A percentile compares a stretch with the other conserved stretches of the same genome.
Conservation (phyloP, 257 asterid species). For the Perilla frutescens region DNA sequence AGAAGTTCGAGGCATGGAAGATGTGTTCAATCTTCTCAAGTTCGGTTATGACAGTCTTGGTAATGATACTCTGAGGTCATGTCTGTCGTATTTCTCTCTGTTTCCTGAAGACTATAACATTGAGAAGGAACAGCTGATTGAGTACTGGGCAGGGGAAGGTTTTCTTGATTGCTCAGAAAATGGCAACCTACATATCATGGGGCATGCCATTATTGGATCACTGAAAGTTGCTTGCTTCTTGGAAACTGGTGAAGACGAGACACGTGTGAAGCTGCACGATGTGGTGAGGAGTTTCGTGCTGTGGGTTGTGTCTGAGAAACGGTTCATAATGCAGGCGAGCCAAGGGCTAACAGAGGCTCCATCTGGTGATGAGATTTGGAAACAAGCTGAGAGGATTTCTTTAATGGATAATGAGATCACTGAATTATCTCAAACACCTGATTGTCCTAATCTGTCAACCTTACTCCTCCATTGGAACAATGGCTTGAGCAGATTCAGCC, state of each 20-base stretch:
- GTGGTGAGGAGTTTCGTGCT: constrained; percentile 52
- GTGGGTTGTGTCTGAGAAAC: constrained; percentile 41
- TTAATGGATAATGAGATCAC: constrained; percentile 52
- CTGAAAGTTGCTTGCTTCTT: constrained; percentile 54
- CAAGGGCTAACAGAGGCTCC: constrained; percentile 48
- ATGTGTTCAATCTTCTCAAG: constrained; percentile 50
- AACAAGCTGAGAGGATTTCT: constrained; percentile 48
- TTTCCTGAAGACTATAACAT: constrained; percentile 52
- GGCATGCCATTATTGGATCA: constrained; percentile 50
- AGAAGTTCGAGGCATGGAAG: constrained; percentile 57
- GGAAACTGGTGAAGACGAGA: constrained; percentile 51
- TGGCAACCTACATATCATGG: constrained; percentile 38
- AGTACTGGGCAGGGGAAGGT: constrained; percentile 60
- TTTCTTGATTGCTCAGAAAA: constrained; percentile 42
- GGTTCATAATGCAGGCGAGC: constrained; percentile 50
- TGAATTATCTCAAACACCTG: constrained; percentile 37
- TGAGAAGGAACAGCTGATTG: constrained; percentile 54
- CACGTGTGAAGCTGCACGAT: constrained; percentile 57
- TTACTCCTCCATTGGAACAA: constrained; percentile 50
- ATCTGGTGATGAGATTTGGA: constrained; percentile 43
- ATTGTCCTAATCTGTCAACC: constrained; percentile 47
- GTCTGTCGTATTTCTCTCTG: constrained; percentile 49
- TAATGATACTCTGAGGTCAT: constrained; percentile 42
- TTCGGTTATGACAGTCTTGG: constrained; percentile 52
- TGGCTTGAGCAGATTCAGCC: constrained; percentile 44